A percentile compares a stretch with the other conserved stretches of the same genome.
Evolutionary conservation across 805 yeast genomes (phyloP).

Genomic region (Candida broadrunensis): DNA sequence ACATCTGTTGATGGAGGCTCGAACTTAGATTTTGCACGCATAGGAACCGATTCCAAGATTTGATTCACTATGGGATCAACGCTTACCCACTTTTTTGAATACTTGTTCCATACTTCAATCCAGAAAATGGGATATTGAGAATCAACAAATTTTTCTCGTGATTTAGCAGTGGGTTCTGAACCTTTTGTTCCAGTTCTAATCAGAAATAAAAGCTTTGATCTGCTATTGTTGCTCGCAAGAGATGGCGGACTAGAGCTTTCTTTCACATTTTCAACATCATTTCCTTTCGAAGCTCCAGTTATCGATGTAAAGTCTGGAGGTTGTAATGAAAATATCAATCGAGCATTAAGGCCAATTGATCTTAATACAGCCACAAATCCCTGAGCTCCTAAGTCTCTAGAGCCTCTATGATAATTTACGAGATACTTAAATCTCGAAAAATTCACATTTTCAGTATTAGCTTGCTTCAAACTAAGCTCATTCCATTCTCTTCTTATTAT

Average conservation of each 20-base stretch:
- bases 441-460: constrained; percentile 22
- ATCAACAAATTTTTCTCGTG: constrained; percentile 17
- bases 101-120: constrained; percentile 91
- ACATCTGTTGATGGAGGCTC: constrained; percentile 70
- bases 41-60: constrained; percentile 59
- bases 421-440: constrained; percentile 42
- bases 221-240: neutral
- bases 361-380: constrained; percentile 80
- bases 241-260: constrained; percentile 7
- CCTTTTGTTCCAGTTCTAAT: neutral
- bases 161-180: constrained; percentile 3
- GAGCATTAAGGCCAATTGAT: constrained; percentile 64
- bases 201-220: neutral
- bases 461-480: constrained; percentile 21
- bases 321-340: constrained; percentile 81
- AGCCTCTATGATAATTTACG: constrained; percentile 54
- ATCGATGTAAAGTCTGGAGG: constrained; percentile 76
- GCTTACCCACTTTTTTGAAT: constrained; percentile 72
- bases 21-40: constrained; percentile 49
- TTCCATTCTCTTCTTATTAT: constrained; percentile 35
- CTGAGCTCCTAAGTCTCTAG: constrained; percentile 77
- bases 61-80: constrained; percentile 74
- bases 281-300: constrained; percentile 10
- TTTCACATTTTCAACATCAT: constrained; percentile 7
- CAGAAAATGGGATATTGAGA: constrained; percentile 72